Evolutionary conservation across 345 rosid species (phyloP).

Genomic region (Tarenaya hassleriana): DNA sequence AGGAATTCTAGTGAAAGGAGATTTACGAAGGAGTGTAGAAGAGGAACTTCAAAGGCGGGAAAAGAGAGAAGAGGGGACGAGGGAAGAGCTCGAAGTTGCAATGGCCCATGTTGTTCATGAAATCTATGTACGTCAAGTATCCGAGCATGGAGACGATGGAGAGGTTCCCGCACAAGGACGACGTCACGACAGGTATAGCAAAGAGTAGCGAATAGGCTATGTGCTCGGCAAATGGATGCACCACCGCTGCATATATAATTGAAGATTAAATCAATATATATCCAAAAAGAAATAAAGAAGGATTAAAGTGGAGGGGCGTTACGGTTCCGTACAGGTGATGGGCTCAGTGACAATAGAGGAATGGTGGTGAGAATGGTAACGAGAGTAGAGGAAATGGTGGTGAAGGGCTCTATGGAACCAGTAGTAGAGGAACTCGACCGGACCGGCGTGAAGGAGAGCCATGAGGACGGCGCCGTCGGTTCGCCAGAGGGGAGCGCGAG

Average conservation of each 20-base stretch:
- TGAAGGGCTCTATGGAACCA: constrained; percentile 76
- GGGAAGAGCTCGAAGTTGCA: constrained; percentile 84
- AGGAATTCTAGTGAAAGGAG: too few relatives aligned
- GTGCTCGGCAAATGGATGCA: constrained; percentile 78
- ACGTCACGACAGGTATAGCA: constrained; percentile 34
- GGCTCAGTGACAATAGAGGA: constrained; percentile 69
- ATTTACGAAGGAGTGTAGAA: constrained; percentile 69
- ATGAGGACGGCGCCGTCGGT: constrained; percentile 38
- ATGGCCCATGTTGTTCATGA: constrained; percentile 87
- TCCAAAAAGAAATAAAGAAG: not conserved
- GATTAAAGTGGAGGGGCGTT: not conserved
- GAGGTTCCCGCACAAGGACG: constrained; percentile 23
- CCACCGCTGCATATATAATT: constrained; percentile 49
- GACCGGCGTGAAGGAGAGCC: constrained; percentile 45
- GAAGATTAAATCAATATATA: not conserved
- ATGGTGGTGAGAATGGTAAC: constrained; percentile 83
- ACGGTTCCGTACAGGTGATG: constrained; percentile 37
- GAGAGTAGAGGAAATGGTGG: constrained; percentile 65
- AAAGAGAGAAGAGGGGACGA: constrained; percentile 37
- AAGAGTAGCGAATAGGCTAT: constrained; percentile 45
- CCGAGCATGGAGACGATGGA: constrained; percentile 20
- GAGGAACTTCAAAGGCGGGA: constrained; percentile 66
- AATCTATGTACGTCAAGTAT: constrained; percentile 49
- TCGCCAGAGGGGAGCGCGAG: constrained; percentile 40
- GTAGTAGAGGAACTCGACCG: constrained; percentile 66